Evolutionary conservation across 192 early-diverging fungal genomes (phyloP), one percentile per base, ranked within the genome.

Genomic region (Umbelopsis isabellina): DNA sequence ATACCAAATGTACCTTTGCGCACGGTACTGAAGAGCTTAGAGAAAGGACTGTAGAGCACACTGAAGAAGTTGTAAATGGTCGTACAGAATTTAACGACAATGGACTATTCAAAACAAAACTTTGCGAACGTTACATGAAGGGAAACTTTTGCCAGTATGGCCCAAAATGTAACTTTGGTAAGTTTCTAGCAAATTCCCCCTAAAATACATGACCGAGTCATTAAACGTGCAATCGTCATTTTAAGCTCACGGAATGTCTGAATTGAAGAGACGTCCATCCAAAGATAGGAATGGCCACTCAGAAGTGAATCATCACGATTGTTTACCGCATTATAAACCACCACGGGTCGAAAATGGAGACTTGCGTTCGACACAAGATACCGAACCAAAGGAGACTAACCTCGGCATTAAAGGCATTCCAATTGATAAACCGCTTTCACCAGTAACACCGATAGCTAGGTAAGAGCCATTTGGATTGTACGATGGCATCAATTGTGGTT

Each of bases 81-180:
- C 37, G 53, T 1, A 30, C 49, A 0, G 77, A 84, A 45, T 70
- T 51, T 13, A 71, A 72, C 25, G 82, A 83, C 15, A 92, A 93
- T 67, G 87, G 87, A 16, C 82, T 94, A 49, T 93, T 90, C 79
- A 95, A 95, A 80, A 96, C 94, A 4, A 80, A 88, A 12, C 74
- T 93, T 37, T 96, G 94, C 76, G 92, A 95, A 74, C 84, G 91
- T 33, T 96, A 89, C 66, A 82, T 90, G 75, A 88, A 87, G 66
- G 92, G 93, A 44, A 81, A 82, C 52, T 89, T 86, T 49, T 92
- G 91, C 71, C 93, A 93, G 58, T 96, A 93, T 76, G 91, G 92
- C n/a, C 83, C 87, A n/a, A 89, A 90, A 67, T 96, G 93, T 78
- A 90, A 91, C 75, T 94, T 92, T 81, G 93, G 90, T 50, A 79